Base-by-base conservation (phyloP, 805 yeast genomes). In the Blastobotrys parvus region DNA sequence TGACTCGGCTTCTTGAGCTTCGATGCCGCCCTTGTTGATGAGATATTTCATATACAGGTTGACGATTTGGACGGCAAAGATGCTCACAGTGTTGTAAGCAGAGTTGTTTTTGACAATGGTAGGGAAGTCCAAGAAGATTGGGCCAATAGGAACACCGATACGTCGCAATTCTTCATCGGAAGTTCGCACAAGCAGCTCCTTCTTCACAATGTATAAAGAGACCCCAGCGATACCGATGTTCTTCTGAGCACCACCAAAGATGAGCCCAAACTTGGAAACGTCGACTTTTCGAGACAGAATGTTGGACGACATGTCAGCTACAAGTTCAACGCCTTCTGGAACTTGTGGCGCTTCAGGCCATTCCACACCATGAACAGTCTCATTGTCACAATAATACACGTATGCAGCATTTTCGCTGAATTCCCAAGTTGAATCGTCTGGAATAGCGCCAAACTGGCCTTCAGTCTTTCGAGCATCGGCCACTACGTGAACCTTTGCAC, bases 161-260 rank as follows among this genome's bases (percentile, higher is more conserved):
- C 67, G 64, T 35, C 61, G 68, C 54, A 88, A 69, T 52, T 78
- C 79, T 1, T 68, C 81, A 50, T 78, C 84, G 2, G 77, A 53
- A 3, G 87, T 78, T 39, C 47, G 49, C 21, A 78, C 82, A 21
- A 92, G 65, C 43, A 92, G 71, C 1, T 80, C 59, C 62, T 88
- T 90, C 65, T 85, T 87, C 64, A 89, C 80, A 56, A 92, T 90
- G 63, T 88, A 90, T 49, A 92, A 72, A 13, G 97, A 82, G 51
- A 92, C 76, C 31, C 99, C 98, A 7, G 99, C 97, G 58, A 92
- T 69, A 43, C 99, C 98, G 59, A 92, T 87, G 63, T 92, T 92
- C 67, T 92, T 92, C 67, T 92, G 99, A 21, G 97, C 99, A 49
- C 99, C 99, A 16, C 96, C 98, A 77, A 89, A 80, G 48, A 92